Evolutionary conservation across 2,329 filamentous ascomycete genomes (phyloP).

Genomic region (Setomelanomma holmii): DNA sequence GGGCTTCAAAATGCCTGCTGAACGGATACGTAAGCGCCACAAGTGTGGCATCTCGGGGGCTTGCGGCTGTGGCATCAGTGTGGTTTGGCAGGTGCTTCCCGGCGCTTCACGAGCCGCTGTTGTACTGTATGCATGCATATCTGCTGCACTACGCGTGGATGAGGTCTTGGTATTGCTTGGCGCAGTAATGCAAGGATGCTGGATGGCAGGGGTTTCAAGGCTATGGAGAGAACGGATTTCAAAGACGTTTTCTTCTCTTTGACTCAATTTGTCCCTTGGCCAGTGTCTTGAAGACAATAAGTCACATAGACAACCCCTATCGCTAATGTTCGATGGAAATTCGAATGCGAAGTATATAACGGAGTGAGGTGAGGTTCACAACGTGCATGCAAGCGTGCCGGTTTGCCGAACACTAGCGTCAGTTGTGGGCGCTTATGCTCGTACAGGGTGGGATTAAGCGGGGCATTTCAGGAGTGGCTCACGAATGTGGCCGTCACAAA

Average conservation of each 20-base stretch:
- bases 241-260: no score
- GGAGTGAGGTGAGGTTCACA: constrained; percentile 12
- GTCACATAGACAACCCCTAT: no score
- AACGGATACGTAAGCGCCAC: constrained; percentile 14
- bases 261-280: no score
- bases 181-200: no score
- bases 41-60: constrained; percentile 13
- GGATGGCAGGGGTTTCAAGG: no score
- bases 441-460: constrained; percentile 6
- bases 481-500: background rate
- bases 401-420: constrained; percentile 11
- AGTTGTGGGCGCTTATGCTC: constrained; percentile 18
- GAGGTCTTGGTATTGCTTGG: constrained; percentile 26
- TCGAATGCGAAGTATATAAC: background rate
- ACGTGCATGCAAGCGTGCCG: constrained; percentile 19
- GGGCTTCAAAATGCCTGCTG: background rate
- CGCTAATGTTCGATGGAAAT: background rate
- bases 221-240: no score
- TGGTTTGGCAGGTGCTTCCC: constrained; percentile 10
- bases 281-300: no score
- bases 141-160: constrained; percentile 24
- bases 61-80: background rate
- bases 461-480: constrained; percentile 4
- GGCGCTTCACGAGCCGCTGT: constrained; percentile 15
- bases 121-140: constrained; percentile 13